Base-by-base conservation (phyloP, 371 early-diverging fungal genomes). In the Lichtheimia corymbifera region DNA sequence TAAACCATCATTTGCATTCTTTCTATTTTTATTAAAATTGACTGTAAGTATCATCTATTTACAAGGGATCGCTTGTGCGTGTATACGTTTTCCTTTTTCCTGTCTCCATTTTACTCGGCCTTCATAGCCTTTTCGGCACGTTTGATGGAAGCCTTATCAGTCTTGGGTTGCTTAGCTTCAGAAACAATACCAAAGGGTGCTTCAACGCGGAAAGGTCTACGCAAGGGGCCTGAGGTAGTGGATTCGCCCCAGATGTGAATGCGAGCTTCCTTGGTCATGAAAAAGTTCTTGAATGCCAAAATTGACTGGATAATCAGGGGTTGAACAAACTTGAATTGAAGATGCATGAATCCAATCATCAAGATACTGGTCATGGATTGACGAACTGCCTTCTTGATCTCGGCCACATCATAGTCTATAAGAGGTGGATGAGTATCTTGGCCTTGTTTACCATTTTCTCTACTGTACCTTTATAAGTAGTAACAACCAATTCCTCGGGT, bases 261-360 rank as follows among this genome's bases (percentile, higher is more conserved):
- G 68, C 84, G 74, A 61, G 92, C 87, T 40, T 91, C 74, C 70
- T 85, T 90, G 67, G 79, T 74, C 25, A 54, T 61, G 22, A 61
- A 73, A 50, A 58, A 67, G 12, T 59, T 63, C 47, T 67, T 70
- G 63, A 58, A 65, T 5, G 53, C 65, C 30, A 65, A 17, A 42
- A 51, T 60, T 27, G 53, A 66, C 60, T 50, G 72, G 62, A 70
- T 64, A 45, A 58, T 67, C 75, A 61, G 68, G 5, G 97, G 97
- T 62, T 94, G 93, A 55, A 92, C 80, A 66, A 91, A 94, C 20
- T 91, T 91, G 68, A 86, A 93, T 70, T 92, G 87, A 70, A 89
- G 84, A 75, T 95, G 91, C 71, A 95, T 79, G 52, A 90, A 83
- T 13, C 77, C 72, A 62, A 94, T 82, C 50, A 94, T 73, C 15